Conservation (phyloP, 2,329 filamentous ascomycete species). For the Botrytis byssoidea region DNA sequence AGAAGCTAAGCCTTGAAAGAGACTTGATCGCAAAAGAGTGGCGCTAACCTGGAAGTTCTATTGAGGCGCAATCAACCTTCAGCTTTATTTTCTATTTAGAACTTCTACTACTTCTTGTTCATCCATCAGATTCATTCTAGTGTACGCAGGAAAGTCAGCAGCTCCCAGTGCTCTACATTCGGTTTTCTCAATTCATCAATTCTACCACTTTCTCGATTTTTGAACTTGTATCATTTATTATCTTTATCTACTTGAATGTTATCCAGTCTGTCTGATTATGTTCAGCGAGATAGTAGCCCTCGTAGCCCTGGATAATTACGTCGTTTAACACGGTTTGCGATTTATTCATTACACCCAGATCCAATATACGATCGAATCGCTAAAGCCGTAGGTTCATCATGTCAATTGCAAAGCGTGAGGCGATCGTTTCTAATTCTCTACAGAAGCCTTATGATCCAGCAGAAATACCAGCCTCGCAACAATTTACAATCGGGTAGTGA, state of each 20-base stretch:
- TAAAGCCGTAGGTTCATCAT: constrained; percentile 14
- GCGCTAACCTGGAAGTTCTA: constrained; percentile 18
- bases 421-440: constrained; percentile 20
- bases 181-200: background rate
- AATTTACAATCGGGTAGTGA: constrained; percentile 18
- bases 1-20: constrained; percentile 19
- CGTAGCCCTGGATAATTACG: constrained; percentile 17
- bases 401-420: constrained; percentile 8
- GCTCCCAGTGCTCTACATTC: background rate
- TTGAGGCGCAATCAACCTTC: constrained; percentile 21
- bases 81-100: constrained; percentile 14
- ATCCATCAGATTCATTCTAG: background rate
- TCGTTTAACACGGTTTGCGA: background rate
- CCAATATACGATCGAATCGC: constrained; percentile 14
- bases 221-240: background rate
- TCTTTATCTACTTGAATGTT: constrained; percentile 14
- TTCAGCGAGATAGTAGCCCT: constrained; percentile 17
- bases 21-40: constrained; percentile 18
- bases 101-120: background rate
- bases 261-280: constrained; percentile 19
- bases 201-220: background rate
- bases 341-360: constrained; percentile 2
- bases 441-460: constrained; percentile 27
- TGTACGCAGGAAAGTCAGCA: constrained; percentile 1
- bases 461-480: constrained; percentile 25